Conservation (phyloP, 2,329 filamentous ascomycete species). For the Alternaria atra region DNA sequence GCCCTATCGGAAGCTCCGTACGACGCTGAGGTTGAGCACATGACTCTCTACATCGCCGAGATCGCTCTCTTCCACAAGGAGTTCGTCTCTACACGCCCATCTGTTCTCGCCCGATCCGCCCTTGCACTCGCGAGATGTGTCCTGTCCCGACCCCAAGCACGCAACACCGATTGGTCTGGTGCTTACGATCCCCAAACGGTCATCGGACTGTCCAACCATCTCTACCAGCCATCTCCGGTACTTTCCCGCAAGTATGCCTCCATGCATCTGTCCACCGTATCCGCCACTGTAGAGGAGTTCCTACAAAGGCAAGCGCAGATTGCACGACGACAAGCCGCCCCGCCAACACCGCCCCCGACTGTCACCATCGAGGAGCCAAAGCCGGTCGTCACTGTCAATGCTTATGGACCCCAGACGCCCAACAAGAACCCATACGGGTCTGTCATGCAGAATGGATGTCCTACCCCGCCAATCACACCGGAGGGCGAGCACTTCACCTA, state of each 20-base stretch:
- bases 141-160: conserved; percentile 78
- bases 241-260: conserved; percentile 74
- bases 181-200: conserved; percentile 74
- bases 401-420: conserved; percentile 76
- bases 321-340: conserved; percentile 51
- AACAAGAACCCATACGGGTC: conserved; percentile 75
- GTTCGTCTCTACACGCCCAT: conserved; percentile 91
- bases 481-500: conserved; percentile 61
- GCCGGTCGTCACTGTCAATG: conserved; percentile 47
- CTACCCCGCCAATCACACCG: conserved; percentile 86
- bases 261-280: conserved; percentile 70
- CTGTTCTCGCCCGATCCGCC: conserved; percentile 87
- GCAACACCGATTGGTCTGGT: conserved; percentile 78
- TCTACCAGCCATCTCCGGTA: conserved; percentile 73
- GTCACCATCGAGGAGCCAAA: conserved; percentile 62
- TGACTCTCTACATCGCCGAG: conserved; percentile 93
- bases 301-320: conserved; percentile 67
- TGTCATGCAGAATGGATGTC: conserved; percentile 74
- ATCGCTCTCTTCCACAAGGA: conserved; percentile 96
- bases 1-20: conserved; percentile 78
- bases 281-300: conserved; percentile 71
- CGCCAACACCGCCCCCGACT: conserved; percentile 68
- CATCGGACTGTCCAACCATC: conserved; percentile 69
- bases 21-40: conserved; percentile 89
- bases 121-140: conserved; percentile 88